A percentile compares a stretch with the other conserved stretches of the same genome.
Evolutionary conservation across 352 stramenopile species (phyloP).

Genomic region (Lagenidium sp.): DNA sequence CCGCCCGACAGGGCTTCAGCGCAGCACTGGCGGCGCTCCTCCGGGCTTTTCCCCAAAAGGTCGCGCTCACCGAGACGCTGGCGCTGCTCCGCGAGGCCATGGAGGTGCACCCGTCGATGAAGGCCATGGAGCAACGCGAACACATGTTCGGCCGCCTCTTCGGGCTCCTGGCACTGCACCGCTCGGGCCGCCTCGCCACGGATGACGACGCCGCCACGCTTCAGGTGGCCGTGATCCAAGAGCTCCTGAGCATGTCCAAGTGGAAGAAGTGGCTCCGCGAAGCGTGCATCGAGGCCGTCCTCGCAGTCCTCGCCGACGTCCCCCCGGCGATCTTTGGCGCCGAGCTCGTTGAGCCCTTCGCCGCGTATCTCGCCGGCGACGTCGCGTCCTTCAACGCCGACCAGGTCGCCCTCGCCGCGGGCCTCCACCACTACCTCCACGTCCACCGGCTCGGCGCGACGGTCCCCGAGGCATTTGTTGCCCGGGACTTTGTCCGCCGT

Average conservation of each 20-base stretch:
- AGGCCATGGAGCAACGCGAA: slow-evolving; percentile 89
- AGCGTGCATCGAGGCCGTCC: slow-evolving; percentile 55
- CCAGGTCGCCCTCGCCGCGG: slow-evolving; percentile 67
- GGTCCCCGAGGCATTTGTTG: slow-evolving; percentile 20
- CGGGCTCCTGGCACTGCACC: slow-evolving; percentile 73
- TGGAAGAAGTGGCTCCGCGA: slow-evolving; percentile 88
- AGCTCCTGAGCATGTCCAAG: slow-evolving; percentile 33
- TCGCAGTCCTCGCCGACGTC: slow-evolving; percentile 50
- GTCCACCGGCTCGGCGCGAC: slow-evolving; percentile 22
- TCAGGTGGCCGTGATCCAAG: slow-evolving; percentile 26
- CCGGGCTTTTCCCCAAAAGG: slow-evolving; percentile 26
- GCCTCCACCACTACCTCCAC: slow-evolving; percentile 62
- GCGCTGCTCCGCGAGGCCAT: slow-evolving; percentile 62
- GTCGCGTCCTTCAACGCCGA: slow-evolving; percentile 56
- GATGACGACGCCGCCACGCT: slow-evolving; percentile 23
- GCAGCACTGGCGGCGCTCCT: slow-evolving; percentile 72
- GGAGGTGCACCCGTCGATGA: slow-evolving; percentile 78
- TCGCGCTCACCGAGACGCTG: slow-evolving; percentile 42
- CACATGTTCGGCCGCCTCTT: slow-evolving; percentile 89
- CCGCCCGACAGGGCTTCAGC: slow-evolving; percentile 85
- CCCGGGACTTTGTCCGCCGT: slow-evolving; percentile 46
- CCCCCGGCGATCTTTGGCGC: slow-evolving; percentile 37
- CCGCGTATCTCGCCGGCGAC: slow-evolving; percentile 20
- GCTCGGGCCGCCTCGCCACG: slow-evolving; percentile 42
- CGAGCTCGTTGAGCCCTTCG: slow-evolving; percentile 22